Evolutionary conservation across 78 protist genomes (phyloP), one percentile per base, ranked within the genome.

Genomic region (Tieghemostelium lacteum): DNA sequence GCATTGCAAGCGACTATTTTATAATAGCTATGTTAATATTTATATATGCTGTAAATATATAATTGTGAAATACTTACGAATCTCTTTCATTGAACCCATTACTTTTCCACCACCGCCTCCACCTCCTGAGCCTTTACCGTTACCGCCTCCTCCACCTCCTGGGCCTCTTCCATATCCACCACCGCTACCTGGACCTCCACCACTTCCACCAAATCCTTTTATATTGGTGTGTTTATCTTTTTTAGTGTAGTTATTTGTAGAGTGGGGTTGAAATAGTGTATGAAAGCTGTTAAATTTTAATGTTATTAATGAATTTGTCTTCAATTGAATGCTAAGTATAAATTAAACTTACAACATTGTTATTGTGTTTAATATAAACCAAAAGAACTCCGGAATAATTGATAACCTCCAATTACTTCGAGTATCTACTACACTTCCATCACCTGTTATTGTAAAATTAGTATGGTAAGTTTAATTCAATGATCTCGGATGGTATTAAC

Each of bases 371-470:
- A 64, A 64, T 36, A 64, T 10, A 36, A 28, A 31, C 72, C 72
- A 64, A 34, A 64, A 28, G 12, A 64, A 22, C 10, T 64, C 72
- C 31, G 72, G 72, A 64, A 64, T 24, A 64, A 28, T 28, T 31
- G 72, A 64, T 64, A 64, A 22, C n/a, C 72, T 64, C 72, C 72
- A 64, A 36, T 36, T 64, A 34, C 52, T 64, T 36, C 72, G 31
- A n/a, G n/a, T n/a, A 10, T 22, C 5, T 64, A 36, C 54, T 19
- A 31, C 10, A 34, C 31, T 50, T 20, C 19, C 29, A 34, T 50
- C 72, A 6, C 72, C 50, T 12, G 17, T 20, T 28, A 17, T 64
- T 36, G 36, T 37, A 37, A 36, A 64, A 19, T 36, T 62, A 20
- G 69, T 36, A n/a, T n/a, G n/a, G n/a, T n/a, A n/a, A n/a, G n/a